phyloP scores from a whole-genome alignment of 2,329 filamentous ascomycete species.

The Allantophomopsis cytisporea region DNA sequence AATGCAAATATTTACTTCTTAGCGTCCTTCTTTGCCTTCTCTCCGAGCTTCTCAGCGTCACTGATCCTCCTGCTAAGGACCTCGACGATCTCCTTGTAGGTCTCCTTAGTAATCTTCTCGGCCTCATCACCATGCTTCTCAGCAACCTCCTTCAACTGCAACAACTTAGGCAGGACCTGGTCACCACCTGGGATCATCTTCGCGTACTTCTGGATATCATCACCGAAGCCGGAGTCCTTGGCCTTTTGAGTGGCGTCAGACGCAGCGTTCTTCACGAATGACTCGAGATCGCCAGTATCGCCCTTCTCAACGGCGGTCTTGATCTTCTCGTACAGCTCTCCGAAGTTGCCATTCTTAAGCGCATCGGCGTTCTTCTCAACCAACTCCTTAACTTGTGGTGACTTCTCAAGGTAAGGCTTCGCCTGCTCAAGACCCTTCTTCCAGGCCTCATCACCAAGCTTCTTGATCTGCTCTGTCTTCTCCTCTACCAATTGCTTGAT shows the following conservation, averaged over 20 bases:
- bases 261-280: slow-evolving; percentile 34
- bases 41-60: slow-evolving; percentile 42
- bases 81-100: slow-evolving; percentile 50
- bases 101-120: slow-evolving; percentile 54
- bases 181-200: slow-evolving; percentile 49
- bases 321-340: slow-evolving; percentile 48
- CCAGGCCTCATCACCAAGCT: slow-evolving; percentile 60
- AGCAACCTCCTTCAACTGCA: slow-evolving; percentile 49
- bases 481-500: slow-evolving; percentile 51
- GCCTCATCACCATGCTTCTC: slow-evolving; percentile 57
- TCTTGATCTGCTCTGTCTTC: slow-evolving; percentile 51
- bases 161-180: slow-evolving; percentile 51
- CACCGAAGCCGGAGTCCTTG: slow-evolving; percentile 30
- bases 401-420: slow-evolving; percentile 63
- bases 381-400: slow-evolving; percentile 59
- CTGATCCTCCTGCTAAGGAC: slow-evolving; percentile 46
- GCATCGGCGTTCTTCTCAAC: slow-evolving; percentile 57
- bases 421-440: slow-evolving; percentile 57
- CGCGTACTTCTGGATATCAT: slow-evolving; percentile 39
- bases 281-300: slow-evolving; percentile 41
- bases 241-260: slow-evolving; percentile 38
- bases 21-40: slow-evolving; percentile 36
- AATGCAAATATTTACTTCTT: slow-evolving; percentile 8
- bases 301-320: slow-evolving; percentile 48
- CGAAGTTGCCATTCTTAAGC: slow-evolving; percentile 52